These are phyloP conservation scores for Brassica rapa DNA, from an alignment of 345 rosid species.

Conservation along the genomic window DNA sequence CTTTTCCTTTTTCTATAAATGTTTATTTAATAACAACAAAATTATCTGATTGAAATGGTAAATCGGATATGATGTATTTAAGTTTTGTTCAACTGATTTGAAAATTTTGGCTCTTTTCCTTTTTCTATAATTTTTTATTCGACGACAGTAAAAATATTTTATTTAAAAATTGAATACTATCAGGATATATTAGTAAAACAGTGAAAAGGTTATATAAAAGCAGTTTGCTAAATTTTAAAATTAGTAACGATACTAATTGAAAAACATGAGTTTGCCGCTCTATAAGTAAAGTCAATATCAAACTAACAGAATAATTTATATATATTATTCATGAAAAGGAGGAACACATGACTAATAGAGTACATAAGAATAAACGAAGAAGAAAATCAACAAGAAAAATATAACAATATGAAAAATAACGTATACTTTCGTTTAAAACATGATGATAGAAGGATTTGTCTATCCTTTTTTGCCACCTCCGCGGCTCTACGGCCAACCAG, in stretches of 20 bases:
- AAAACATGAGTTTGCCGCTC: too few species aligned
- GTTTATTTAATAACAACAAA: neutral
- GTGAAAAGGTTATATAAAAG: neutral
- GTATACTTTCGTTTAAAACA: slow-evolving; percentile 11
- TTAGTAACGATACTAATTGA: neutral
- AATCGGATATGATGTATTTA: neutral
- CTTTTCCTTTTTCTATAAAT: neutral
- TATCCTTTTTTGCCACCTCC: slow-evolving; percentile 26
- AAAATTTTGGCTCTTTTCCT: neutral
- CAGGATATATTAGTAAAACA: neutral
- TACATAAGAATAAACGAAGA: neutral
- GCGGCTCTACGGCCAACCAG: slow-evolving; percentile 35
- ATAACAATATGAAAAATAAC: neutral
- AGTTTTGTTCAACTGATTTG: neutral
- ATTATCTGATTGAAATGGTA: neutral
- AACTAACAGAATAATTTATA: too few species aligned
- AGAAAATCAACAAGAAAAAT: neutral
- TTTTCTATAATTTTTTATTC: neutral
- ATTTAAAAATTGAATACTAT: neutral
- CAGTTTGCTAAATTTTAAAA: neutral
- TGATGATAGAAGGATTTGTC: slow-evolving; percentile 35
- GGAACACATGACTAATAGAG: neutral
- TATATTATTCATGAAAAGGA: neutral
- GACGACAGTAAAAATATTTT: neutral
- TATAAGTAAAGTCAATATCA: too few species aligned